phyloP scores from a whole-genome alignment of 306 rosid species.

The Acacia crassicarpa region DNA sequence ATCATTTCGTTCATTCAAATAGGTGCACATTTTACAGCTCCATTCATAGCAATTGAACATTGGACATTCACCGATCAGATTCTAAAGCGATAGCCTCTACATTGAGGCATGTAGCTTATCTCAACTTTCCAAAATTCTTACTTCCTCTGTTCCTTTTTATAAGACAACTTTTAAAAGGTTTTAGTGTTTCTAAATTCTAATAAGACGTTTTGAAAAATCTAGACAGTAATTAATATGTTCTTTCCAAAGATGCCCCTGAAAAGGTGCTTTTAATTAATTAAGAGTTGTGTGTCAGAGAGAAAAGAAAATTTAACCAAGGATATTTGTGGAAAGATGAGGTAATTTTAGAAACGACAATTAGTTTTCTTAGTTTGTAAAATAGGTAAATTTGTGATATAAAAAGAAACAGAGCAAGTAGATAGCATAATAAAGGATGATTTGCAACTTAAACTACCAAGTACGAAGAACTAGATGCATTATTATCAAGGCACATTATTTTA shows the following conservation, averaged over 20 bases:
- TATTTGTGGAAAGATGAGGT: background rate
- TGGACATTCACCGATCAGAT: background rate
- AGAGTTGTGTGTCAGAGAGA: background rate
- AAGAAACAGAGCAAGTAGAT: background rate
- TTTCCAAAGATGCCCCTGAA: background rate
- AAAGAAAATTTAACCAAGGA: background rate
- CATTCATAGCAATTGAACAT: background rate
- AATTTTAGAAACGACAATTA: background rate
- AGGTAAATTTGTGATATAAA: background rate
- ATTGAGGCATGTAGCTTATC: background rate
- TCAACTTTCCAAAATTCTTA: slow-evolving; percentile 1
- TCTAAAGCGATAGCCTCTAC: background rate
- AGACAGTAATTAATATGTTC: background rate
- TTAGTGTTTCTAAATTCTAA: background rate
- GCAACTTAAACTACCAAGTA: too few relatives aligned
- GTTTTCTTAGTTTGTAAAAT: background rate
- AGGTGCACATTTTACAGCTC: background rate
- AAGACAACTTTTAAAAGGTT: background rate
- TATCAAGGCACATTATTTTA: too few relatives aligned
- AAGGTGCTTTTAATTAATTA: background rate
- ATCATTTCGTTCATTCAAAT: background rate
- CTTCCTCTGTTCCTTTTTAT: background rate
- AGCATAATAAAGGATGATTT: background rate
- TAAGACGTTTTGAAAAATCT: background rate
- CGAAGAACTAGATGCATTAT: too few relatives aligned